phyloP scores from a whole-genome alignment of 345 rosid species.

The Diplotaxis tenuifolia region DNA sequence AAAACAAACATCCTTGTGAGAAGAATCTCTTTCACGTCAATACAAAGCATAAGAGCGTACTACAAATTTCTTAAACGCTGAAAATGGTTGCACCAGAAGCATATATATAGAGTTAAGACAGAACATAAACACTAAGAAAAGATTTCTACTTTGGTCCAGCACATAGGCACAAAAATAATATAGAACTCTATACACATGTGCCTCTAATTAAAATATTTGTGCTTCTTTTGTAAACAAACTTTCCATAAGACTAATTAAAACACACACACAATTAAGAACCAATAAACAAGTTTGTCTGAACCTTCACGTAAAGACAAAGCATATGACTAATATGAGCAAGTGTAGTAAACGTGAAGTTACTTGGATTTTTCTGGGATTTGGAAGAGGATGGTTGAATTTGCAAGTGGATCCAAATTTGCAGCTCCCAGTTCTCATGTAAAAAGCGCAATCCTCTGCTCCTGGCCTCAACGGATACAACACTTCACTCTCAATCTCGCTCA shows the following conservation, averaged over 20 bases:
- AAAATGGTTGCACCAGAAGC: slow-evolving; percentile 9
- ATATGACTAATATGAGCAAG: neutral
- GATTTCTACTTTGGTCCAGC: slow-evolving; percentile 1
- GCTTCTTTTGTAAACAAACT: neutral
- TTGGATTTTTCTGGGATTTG: slow-evolving; percentile 44
- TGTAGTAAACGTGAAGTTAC: slow-evolving; percentile 34
- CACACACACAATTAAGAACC: neutral
- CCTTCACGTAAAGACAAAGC: neutral
- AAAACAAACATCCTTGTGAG: too few relatives aligned
- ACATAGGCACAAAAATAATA: neutral
- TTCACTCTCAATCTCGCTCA: slow-evolving; percentile 26
- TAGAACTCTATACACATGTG: slow-evolving; percentile 9
- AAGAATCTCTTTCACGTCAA: too few relatives aligned
- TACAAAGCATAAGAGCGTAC: too few relatives aligned
- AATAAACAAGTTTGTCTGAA: too few relatives aligned
- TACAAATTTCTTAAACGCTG: too few relatives aligned
- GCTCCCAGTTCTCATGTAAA: slow-evolving; percentile 69
- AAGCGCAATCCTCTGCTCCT: slow-evolving; percentile 81
- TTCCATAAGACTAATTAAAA: neutral
- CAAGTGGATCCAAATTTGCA: slow-evolving; percentile 85
- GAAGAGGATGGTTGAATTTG: slow-evolving; percentile 87
- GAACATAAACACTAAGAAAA: neutral
- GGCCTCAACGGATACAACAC: slow-evolving; percentile 63
- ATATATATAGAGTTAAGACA: neutral
- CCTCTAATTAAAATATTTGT: slow-evolving; percentile 2